Base-by-base conservation (phyloP, 495 filamentous ascomycete species). In the Hypoxylon trugodes region DNA sequence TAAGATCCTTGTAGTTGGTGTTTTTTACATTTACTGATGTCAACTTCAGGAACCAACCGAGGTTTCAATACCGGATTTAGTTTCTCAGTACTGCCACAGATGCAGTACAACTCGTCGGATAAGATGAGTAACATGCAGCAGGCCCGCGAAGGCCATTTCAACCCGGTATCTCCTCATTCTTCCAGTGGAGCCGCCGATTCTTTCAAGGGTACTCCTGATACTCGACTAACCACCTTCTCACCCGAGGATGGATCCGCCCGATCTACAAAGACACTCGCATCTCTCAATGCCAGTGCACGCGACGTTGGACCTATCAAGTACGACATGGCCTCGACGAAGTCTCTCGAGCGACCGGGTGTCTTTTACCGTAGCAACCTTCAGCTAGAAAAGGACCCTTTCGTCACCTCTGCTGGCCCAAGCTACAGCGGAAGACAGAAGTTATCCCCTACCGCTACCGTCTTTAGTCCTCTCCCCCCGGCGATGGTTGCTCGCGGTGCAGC, bases 171-270 rank as follows among this genome's bases (percentile, higher is more conserved):
- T 37, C 86, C 86, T 30, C 81, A 79, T 68, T 88, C 86, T 4
- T 86, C 85, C 6, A 82, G 78, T 56, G 82, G 74, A 19, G 81
- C 73, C 36, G 74, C 68, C 18, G 81, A 80, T 42, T 87, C 87
- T 19, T 79, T 76, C 71, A 81, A 85, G 53, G 82, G 78, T 19
- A 89, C 87, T 32, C 87, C 87, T 0, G 84, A 88, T 50, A 89
- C 86, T 19, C 80, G 81, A 42, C 58, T 87, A 24, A 88, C 86
- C 9, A 73, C 79, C 32, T 88, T 89, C 70, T 88, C 86, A n/a
- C 85, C 86, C 0, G 84, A 87, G 12, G 85, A 87, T 37, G 69
- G 59, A 47, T 76, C 77, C 16, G 65, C 70, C 33, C 66, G 70
- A 51, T 73, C 76, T 18, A 65, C 60, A 36, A 75, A 69, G 50